Evolutionary conservation across 192 early-diverging fungal species (phyloP).

Genomic region (Coemansia sp.): DNA sequence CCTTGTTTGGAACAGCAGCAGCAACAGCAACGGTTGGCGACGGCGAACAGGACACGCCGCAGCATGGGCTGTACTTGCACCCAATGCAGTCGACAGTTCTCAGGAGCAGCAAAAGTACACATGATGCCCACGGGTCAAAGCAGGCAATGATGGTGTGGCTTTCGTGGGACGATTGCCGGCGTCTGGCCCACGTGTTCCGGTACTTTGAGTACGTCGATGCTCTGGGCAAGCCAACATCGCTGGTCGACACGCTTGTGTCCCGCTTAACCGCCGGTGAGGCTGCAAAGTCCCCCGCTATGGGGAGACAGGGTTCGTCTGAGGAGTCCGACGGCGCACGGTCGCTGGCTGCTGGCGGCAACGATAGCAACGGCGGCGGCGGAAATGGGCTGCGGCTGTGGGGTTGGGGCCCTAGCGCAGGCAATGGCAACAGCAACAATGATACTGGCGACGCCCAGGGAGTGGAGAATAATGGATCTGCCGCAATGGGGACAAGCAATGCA

Average conservation of each 20-base stretch:
- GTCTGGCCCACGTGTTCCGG: slow-evolving; percentile 34
- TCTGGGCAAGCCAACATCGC: slow-evolving; percentile 36
- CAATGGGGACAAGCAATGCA: background rate
- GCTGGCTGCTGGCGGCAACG: background rate
- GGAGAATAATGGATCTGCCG: background rate
- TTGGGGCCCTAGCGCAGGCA: slow-evolving; percentile 1
- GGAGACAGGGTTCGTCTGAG: background rate
- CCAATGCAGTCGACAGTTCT: slow-evolving; percentile 21
- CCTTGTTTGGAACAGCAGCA: slow-evolving; percentile 18
- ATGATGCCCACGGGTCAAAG: background rate
- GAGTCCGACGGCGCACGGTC: no score
- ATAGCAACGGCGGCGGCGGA: background rate
- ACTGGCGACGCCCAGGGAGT: background rate
- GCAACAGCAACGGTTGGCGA: background rate
- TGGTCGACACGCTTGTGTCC: slow-evolving; percentile 45
- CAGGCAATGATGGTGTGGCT: slow-evolving; percentile 41
- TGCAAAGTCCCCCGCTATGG: background rate
- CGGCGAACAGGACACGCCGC: slow-evolving; percentile 7
- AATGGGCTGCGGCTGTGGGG: slow-evolving; percentile 17
- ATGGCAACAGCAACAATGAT: slow-evolving; percentile 1
- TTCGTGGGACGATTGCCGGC: slow-evolving; percentile 48
- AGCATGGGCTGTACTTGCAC: background rate
- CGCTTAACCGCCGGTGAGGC: slow-evolving; percentile 40
- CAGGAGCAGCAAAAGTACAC: background rate
- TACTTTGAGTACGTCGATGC: slow-evolving; percentile 45